Base-by-base conservation (phyloP, 2,329 filamentous ascomycete genomes). In the Achaetomium macrosporum region DNA sequence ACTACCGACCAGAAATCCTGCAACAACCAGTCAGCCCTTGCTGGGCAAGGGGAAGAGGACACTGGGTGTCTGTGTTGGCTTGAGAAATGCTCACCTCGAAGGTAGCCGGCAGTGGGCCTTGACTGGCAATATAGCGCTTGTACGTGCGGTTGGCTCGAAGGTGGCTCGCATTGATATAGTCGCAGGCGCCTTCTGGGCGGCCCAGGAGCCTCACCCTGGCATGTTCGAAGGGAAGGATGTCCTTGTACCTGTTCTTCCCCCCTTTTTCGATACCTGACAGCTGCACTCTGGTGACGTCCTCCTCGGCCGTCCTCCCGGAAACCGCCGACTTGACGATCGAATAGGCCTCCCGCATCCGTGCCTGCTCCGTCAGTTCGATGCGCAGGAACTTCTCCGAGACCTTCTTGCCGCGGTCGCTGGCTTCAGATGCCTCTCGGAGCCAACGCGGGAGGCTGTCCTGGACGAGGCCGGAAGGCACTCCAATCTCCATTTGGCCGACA, bases 1-100 rank as follows among this genome's bases (percentile, higher is more conserved):
- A 97, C 79, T 11, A 96, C 87, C 55, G 90, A 92, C 93, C 93
- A 99, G 66, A 99, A 99, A 68, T 99, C 93, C 88, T 93, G 60
- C 3, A 47, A 31, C 8, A 42, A 25, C 46, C 36, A 47, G 64
- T 74, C 60, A 72, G 65, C 39, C 5, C 11, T 5, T 11, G n/a
- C n/a, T 45, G 29, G 19, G 25, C 20, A 8, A 16, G 16, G 16
- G 20, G 20, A 16, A 17, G 3, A 20, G 2, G 19, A 12, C 7
- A 12, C 10, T 15, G 13, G 29, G 17, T 5, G 25, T 25, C 7
- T 4, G 25, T 4, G 13, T 19, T 8, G 15, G n/a, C 8, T 16
- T 16, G 16, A 9, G 8, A n/a, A 3, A 36, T 16, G 72, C 84
- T 76, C 73, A 92, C 89, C 68, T 88, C 85, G 64, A 95, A 96